Conservation (phyloP, 768 basidiomycete species). For the Boletus rubescentipes region DNA sequence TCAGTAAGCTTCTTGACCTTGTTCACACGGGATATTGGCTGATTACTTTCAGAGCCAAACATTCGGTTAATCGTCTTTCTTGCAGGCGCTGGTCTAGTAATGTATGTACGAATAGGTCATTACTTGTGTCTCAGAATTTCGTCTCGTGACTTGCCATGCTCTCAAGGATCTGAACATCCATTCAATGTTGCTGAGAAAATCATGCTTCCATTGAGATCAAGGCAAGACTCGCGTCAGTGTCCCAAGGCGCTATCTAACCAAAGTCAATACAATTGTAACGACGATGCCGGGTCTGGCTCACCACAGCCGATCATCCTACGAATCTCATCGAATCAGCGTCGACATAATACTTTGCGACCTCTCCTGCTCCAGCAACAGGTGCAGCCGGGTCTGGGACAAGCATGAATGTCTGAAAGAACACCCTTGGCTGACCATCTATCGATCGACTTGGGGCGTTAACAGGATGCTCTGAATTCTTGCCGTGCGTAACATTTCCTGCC, state of each 20-base stretch:
- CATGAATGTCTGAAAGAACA: constrained; percentile 87
- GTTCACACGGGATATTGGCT: constrained; percentile 6
- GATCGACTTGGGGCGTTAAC: constrained; percentile 45
- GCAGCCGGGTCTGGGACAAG: constrained; percentile 73
- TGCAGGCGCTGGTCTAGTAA: constrained; percentile 1
- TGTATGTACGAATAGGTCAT: constrained; percentile 12
- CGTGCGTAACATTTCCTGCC: constrained; percentile 76
- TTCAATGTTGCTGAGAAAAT: no score
- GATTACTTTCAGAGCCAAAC: constrained; percentile 70
- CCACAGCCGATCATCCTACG: constrained; percentile 53
- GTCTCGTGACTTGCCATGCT: background rate
- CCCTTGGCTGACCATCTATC: constrained; percentile 76
- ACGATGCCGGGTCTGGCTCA: background rate
- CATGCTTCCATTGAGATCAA: background rate
- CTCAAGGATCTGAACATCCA: background rate
- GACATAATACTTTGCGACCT: constrained; percentile 80
- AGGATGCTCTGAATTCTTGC: constrained; percentile 60
- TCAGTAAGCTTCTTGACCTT: constrained; percentile 48
- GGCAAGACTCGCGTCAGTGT: background rate
- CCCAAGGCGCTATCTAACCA: background rate
- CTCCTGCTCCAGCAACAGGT: constrained; percentile 61
- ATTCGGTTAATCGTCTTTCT: constrained; percentile 57
- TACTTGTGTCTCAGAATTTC: background rate
- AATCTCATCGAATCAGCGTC: constrained; percentile 79
- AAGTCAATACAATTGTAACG: background rate